Evolutionary conservation across 2,329 filamentous ascomycete species (phyloP), one percentile per base, ranked within the genome.

Genomic region (Decorospora gaudefroyi): DNA sequence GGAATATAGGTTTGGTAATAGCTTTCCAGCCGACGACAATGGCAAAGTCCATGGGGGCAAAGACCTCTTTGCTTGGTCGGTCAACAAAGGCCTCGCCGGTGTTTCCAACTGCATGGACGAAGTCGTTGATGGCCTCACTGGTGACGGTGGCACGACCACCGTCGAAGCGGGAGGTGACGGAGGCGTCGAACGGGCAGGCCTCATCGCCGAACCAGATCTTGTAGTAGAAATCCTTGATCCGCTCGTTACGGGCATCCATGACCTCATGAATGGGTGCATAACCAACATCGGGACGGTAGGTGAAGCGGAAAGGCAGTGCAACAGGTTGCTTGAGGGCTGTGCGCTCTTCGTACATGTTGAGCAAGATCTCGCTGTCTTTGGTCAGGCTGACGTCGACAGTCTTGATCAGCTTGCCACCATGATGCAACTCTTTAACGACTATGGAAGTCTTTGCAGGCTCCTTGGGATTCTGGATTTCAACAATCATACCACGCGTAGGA

Each of bases 191-290:
- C 42, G 95, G 86, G 36, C 95, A 80, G 29, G 80, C 74, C 64
- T 96, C 91, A 48, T 91, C 81, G 28, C 90, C 93, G 62, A 99
- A 99, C 93, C 93, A 99, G 56, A 95, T 86, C 59, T 86, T 85
- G 84, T 95, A 99, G 80, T 99, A 99, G 72, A 99, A 99, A 72
- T 96, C 89, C 79, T 99, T 99, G 78, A 99, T 97, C 55, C 90
- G 88, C 68, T 99, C 92, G 69, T 99, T 99, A 66, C 93, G 90
- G 42, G 83, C 87, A 23, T 90, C 83, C 93, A 99, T 99, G 53
- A 97, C 87, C 72, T 99, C 93, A 50, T 87, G 87, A 58, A 99
- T 96, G 12, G 93, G 93, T n/a, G 95, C 92, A 68, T 96, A 99
- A 19, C 93, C 93, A 43, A 90, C 87, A 72, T 97, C 92, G 2